These are phyloP conservation scores for Beta corolliflora DNA, from an alignment of 179 eudicot species.

Conservation along the genomic window DNA sequence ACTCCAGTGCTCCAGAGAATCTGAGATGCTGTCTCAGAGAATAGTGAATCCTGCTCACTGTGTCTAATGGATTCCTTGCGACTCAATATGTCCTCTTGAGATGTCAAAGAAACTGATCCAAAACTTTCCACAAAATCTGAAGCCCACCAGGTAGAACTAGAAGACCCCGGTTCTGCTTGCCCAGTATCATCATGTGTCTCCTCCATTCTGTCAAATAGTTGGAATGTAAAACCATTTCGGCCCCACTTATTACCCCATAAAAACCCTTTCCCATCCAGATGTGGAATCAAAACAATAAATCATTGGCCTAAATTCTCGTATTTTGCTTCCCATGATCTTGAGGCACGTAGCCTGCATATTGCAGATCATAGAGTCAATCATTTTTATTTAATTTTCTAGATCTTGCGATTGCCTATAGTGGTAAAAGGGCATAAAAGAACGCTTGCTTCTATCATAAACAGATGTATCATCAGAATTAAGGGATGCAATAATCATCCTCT, in stretches of 20 bases:
- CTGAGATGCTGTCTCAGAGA: conserved; percentile 65
- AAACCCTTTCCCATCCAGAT: conserved; percentile 28
- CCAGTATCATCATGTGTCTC: conserved; percentile 60
- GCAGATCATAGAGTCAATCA: conserved; percentile 16
- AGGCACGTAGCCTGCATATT: conserved; percentile 48
- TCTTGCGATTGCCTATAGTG: background rate
- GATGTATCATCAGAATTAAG: background rate
- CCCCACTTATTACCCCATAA: conserved; percentile 47
- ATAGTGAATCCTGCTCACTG: conserved; percentile 43
- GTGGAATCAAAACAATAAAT: conserved; percentile 25
- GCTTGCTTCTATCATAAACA: background rate
- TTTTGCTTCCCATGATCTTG: conserved; percentile 28
- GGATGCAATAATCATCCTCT: background rate
- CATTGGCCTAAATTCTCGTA: conserved; percentile 31
- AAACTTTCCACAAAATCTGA: conserved; percentile 71
- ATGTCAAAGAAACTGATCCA: conserved; percentile 74
- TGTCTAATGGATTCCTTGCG: conserved; percentile 45
- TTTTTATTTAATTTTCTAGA: background rate
- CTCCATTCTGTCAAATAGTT: conserved; percentile 64
- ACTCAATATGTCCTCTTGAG: conserved; percentile 53
- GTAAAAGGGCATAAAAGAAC: background rate
- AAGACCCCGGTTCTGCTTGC: conserved; percentile 65
- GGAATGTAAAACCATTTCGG: conserved; percentile 50
- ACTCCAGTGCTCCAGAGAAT: conserved; percentile 86
- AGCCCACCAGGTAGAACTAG: conserved; percentile 74